These are phyloP conservation scores for Camellia granthamiana DNA, from an alignment of 148 eudicot genomes.

Conservation along the genomic window DNA sequence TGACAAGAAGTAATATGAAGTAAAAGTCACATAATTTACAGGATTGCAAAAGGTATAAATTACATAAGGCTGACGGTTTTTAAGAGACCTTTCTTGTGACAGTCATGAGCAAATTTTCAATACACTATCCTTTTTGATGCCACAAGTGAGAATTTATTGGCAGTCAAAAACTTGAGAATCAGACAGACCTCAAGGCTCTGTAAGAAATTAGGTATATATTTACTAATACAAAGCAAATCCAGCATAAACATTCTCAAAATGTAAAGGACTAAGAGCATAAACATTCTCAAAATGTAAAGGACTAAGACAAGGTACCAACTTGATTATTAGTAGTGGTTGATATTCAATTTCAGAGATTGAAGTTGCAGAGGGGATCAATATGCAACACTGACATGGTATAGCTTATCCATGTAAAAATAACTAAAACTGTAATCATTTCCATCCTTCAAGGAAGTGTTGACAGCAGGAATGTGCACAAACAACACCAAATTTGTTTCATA, in stretches of 20 bases:
- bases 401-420: background rate
- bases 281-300: too few relatives aligned
- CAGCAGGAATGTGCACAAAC: background rate
- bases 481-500: slow-evolving; percentile 3
- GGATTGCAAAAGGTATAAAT: background rate
- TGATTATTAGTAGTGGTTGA: background rate
- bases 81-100: background rate
- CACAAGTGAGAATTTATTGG: background rate
- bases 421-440: background rate
- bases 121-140: background rate
- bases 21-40: background rate
- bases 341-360: background rate
- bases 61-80: background rate
- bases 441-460: background rate
- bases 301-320: slow-evolving; percentile 1
- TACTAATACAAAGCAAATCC: background rate
- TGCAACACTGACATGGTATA: slow-evolving; percentile 1
- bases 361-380: background rate
- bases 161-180: background rate
- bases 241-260: background rate
- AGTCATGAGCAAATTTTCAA: background rate
- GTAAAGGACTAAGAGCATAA: background rate
- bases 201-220: background rate
- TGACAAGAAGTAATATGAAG: background rate
- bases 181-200: background rate